Percentiles rank a stretch among this genome's conserved stretches.
These are phyloP conservation scores for Setaria italica DNA, from an alignment of 202 grass and related monocot species.

Conservation along the genomic window DNA sequence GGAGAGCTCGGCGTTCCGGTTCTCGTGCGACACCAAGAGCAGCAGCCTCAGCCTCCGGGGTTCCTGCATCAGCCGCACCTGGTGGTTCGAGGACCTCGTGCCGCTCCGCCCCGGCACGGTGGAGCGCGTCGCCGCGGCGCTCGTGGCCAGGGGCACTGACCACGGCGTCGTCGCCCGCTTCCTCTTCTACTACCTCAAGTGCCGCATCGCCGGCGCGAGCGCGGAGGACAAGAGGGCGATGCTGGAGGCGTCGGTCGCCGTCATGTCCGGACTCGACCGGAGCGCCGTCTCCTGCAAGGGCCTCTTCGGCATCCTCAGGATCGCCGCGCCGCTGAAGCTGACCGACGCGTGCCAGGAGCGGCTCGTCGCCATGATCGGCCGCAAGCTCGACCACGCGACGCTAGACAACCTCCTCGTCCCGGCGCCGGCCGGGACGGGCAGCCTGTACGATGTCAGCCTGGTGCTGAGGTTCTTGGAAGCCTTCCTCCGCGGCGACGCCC, in stretches of 20 bases:
- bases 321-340: constrained; percentile 62
- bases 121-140: constrained; percentile 59
- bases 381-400: constrained; percentile 82
- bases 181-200: constrained; percentile 89
- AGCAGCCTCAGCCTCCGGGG: constrained; percentile 66
- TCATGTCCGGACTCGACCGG: constrained; percentile 68
- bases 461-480: constrained; percentile 73
- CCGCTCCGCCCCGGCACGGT: constrained; percentile 52
- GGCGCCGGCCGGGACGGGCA: constrained; percentile 45
- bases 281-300: constrained; percentile 72
- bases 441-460: constrained; percentile 78
- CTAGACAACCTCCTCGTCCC: constrained; percentile 89
- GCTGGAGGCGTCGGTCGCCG: constrained; percentile 54
- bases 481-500: constrained; percentile 49
- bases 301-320: constrained; percentile 78
- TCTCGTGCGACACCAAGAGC: constrained; percentile 89
- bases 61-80: constrained; percentile 47
- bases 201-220: constrained; percentile 38
- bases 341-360: constrained; percentile 41
- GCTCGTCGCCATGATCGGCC: constrained; percentile 87
- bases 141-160: constrained; percentile 64
- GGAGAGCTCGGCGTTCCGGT: constrained; percentile 80
- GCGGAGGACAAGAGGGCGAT: constrained; percentile 63
- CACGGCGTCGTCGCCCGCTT: constrained; percentile 70
- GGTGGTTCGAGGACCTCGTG: constrained; percentile 95